A percentile compares a stretch with the other conserved stretches of the same genome.
These are phyloP conservation scores for Chionographis japonica DNA, from an alignment of 106 monocot genomes.

Conservation along the genomic window DNA sequence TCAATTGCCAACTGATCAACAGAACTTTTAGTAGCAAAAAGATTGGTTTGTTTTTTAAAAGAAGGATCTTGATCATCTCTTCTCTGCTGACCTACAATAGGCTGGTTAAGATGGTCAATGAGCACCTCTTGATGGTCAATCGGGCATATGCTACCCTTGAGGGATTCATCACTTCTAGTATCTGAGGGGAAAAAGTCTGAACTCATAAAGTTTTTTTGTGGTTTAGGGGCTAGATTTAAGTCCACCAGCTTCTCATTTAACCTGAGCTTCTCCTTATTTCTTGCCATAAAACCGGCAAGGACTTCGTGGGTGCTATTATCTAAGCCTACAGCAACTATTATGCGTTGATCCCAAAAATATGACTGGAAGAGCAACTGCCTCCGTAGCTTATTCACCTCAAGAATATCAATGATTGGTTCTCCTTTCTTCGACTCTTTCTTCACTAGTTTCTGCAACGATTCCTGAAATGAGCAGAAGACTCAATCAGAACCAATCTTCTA, in stretches of 20 bases:
- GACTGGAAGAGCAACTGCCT: slow-evolving; percentile 58
- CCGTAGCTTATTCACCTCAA: slow-evolving; percentile 70
- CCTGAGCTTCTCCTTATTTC: slow-evolving; percentile 22
- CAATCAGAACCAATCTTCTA: slow-evolving; percentile 7
- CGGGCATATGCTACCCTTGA: slow-evolving; percentile 5
- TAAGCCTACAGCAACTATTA: slow-evolving; percentile 38
- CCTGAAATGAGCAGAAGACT: slow-evolving; percentile 38
- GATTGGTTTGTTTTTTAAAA: slow-evolving; percentile 19
- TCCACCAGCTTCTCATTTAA: slow-evolving; percentile 25
- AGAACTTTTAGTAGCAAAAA: slow-evolving; percentile 9
- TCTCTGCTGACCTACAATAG: slow-evolving; percentile 9
- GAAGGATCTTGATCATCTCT: slow-evolving; percentile 12
- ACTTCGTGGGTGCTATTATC: slow-evolving; percentile 13
- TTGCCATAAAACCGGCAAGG: slow-evolving; percentile 11
- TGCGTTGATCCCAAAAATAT: slow-evolving; percentile 73
- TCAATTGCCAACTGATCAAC: slow-evolving; percentile 25
- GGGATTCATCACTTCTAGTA: slow-evolving; percentile 16
- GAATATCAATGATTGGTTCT: slow-evolving; percentile 60
- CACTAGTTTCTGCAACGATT: slow-evolving; percentile 36
- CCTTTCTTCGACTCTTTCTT: slow-evolving; percentile 43
- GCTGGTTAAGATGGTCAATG: slow-evolving; percentile 9
- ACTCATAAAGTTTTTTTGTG: slow-evolving; percentile 8
- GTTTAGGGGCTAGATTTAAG: slow-evolving; percentile 17
- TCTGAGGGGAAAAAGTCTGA: slow-evolving; percentile 10
- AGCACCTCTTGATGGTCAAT: slow-evolving; percentile 11